Conservation (phyloP, 768 basidiomycete species). For the Pholiota molesta region DNA sequence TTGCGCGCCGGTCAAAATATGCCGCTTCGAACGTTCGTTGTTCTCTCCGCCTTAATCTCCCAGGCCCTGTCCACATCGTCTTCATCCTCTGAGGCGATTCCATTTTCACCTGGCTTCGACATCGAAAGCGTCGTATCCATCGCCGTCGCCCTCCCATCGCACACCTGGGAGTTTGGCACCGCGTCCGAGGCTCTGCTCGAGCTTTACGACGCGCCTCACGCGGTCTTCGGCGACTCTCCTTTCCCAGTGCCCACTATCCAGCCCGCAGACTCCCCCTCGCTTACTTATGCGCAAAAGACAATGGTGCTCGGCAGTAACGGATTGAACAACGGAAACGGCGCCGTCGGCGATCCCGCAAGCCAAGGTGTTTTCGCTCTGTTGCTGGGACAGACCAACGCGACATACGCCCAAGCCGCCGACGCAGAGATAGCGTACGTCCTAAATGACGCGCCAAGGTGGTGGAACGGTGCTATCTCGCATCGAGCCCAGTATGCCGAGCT, state of each 20-base stretch:
- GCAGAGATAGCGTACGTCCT: constrained; percentile 37
- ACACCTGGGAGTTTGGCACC: constrained; percentile 53
- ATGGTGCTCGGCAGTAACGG: constrained; percentile 38
- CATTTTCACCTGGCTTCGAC: constrained; percentile 43
- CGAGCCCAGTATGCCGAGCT: constrained; percentile 39
- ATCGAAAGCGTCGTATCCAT: constrained; percentile 34
- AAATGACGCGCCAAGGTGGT: constrained; percentile 38
- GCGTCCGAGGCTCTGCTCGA: constrained; percentile 46
- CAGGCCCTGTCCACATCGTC: not conserved
- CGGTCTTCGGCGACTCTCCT: constrained; percentile 39
- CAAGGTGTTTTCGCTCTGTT: constrained; percentile 48
- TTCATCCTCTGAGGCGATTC: constrained; percentile 19
- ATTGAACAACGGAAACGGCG: constrained; percentile 40
- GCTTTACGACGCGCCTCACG: constrained; percentile 40
- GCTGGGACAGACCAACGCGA: constrained; percentile 39
- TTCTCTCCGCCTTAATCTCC: not conserved
- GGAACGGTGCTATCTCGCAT: constrained; percentile 52
- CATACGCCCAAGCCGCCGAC: constrained; percentile 34
- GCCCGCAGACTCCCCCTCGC: constrained; percentile 25
- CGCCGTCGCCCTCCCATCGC: constrained; percentile 40
- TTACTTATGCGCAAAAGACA: constrained; percentile 41
- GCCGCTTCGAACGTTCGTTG: not conserved
- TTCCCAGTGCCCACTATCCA: constrained; percentile 36
- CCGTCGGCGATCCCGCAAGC: constrained; percentile 50
- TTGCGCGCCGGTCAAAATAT: not conserved